Percentiles rank a stretch among this genome's conserved stretches.
Evolutionary conservation across 176 grass and related monocot species (phyloP).

Genomic region (Oryza nivara): DNA sequence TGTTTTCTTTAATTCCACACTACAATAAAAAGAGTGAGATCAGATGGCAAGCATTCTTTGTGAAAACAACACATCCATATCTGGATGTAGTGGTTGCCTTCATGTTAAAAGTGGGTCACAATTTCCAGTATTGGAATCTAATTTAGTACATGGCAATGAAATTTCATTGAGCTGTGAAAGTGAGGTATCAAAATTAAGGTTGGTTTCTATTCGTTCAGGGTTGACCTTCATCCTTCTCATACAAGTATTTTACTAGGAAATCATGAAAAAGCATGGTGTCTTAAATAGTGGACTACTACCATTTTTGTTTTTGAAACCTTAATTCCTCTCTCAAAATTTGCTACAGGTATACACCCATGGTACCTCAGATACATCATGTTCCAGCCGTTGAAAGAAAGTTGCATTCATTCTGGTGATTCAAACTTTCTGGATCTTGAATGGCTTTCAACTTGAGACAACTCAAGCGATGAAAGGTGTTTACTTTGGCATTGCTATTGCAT

Average conservation of each 20-base stretch:
- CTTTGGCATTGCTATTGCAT: not conserved
- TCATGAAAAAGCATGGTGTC: not conserved
- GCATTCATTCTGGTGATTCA: slow-evolving; percentile 46
- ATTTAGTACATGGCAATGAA: slow-evolving; percentile 38
- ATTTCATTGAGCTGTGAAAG: slow-evolving; percentile 43
- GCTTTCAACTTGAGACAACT: slow-evolving; percentile 52
- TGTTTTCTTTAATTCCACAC: slow-evolving; percentile 57
- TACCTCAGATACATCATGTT: slow-evolving; percentile 20
- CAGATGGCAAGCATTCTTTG: slow-evolving; percentile 79
- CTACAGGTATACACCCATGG: slow-evolving; percentile 46
- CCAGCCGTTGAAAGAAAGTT: slow-evolving; percentile 5
- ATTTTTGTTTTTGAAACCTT: slow-evolving; percentile 18
- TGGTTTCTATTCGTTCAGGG: slow-evolving; percentile 31
- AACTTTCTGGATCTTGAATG: slow-evolving; percentile 61
- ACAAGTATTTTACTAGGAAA: slow-evolving; percentile 12
- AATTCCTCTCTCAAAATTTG: slow-evolving; percentile 20
- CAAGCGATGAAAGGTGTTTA: slow-evolving; percentile 51
- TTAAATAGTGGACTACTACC: slow-evolving; percentile 5
- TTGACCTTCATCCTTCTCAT: slow-evolving; percentile 1
- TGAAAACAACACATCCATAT: slow-evolving; percentile 49
- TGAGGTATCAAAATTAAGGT: slow-evolving; percentile 49
- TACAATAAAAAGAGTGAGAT: slow-evolving; percentile 71
- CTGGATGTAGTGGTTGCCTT: slow-evolving; percentile 38
- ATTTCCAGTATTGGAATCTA: slow-evolving; percentile 34
- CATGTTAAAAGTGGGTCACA: slow-evolving; percentile 37